phyloP scores from a whole-genome alignment of 495 filamentous ascomycete species.

The Parachaetomium inaequale region DNA sequence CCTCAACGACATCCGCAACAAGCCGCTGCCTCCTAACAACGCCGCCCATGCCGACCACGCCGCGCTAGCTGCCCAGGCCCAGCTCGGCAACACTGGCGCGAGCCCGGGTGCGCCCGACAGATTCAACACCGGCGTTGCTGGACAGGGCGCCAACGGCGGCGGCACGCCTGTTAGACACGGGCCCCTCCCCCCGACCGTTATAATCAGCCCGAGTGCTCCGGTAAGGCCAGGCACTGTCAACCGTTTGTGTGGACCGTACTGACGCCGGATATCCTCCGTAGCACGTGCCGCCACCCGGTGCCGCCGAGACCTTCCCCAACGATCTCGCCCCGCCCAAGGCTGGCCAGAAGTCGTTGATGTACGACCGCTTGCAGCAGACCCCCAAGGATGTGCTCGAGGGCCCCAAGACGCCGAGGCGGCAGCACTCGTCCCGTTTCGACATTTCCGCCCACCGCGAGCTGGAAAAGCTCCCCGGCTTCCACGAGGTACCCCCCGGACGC shows the following conservation, averaged over 20 bases:
- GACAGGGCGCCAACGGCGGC: constrained; percentile 54
- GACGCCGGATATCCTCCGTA: constrained; percentile 42
- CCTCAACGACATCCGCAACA: constrained; percentile 80
- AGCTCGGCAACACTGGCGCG: constrained; percentile 23
- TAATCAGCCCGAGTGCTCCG: constrained; percentile 92
- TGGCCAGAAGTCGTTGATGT: constrained; percentile 80
- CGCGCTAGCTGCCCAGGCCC: constrained; percentile 41
- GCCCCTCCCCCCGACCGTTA: constrained; percentile 78
- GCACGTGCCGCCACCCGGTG: constrained; percentile 91
- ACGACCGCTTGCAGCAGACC: constrained; percentile 85
- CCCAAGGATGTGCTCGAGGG: constrained; percentile 96
- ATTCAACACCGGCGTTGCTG: constrained; percentile 39
- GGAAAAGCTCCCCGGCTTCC: constrained; percentile 97
- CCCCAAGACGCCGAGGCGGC: constrained; percentile 88
- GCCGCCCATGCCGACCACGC: constrained; percentile 51
- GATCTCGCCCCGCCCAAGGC: constrained; percentile 91
- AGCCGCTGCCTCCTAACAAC: constrained; percentile 67
- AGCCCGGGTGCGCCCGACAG: constrained; percentile 41
- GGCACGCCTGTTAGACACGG: constrained; percentile 68
- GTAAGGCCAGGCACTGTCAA: constrained; percentile 53
- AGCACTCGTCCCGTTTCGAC: constrained; percentile 96
- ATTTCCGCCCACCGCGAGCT: constrained; percentile 95
- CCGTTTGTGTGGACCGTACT: constrained; percentile 13
- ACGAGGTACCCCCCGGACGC: constrained; percentile 91
- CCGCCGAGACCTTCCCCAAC: constrained; percentile 95